These are phyloP conservation scores for Prunus davidiana DNA, from an alignment of 306 rosid genomes.

Conservation along the genomic window DNA sequence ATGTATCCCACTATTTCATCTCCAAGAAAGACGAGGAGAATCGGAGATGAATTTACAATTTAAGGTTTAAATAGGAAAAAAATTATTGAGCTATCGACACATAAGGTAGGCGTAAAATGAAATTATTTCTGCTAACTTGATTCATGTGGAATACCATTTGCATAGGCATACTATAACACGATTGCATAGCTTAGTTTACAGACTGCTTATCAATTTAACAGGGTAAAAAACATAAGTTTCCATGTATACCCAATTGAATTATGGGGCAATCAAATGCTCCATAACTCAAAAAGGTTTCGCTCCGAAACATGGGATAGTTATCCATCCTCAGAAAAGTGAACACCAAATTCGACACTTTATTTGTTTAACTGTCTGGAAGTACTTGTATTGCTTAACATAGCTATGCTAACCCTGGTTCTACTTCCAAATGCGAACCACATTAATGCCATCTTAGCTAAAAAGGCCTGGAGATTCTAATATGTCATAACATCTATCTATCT, in stretches of 20 bases:
- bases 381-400: background rate
- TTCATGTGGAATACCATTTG: constrained; percentile 2
- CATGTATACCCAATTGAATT: background rate
- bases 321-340: constrained; percentile 2
- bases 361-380: background rate
- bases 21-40: background rate
- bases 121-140: background rate
- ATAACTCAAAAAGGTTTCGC: background rate
- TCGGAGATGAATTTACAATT: background rate
- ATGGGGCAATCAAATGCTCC: background rate
- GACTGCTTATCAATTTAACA: background rate
- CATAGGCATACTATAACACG: background rate
- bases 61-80: background rate
- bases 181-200: background rate
- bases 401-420: constrained; percentile 3
- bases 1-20: background rate
- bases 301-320: background rate
- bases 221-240: background rate
- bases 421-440: constrained; percentile 13
- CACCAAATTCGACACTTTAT: background rate
- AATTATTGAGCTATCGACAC: background rate
- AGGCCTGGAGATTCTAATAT: too few species aligned
- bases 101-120: background rate
- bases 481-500: background rate
- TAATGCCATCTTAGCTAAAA: background rate